Conservation (phyloP, 768 basidiomycete genomes). For the Gloeopeniophorella convolvens region DNA sequence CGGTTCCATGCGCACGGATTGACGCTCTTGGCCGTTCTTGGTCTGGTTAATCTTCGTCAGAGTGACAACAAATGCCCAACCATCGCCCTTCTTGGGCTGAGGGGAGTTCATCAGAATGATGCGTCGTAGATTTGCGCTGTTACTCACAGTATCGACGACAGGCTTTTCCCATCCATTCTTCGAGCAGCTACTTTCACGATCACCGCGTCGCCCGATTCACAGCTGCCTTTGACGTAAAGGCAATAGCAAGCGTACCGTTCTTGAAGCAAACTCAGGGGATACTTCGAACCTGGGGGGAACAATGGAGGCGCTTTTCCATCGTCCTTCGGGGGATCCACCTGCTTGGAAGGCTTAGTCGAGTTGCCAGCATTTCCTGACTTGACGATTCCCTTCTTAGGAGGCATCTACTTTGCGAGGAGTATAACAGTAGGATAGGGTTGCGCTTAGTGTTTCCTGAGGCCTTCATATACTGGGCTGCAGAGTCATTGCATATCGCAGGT, state of each 20-base stretch:
- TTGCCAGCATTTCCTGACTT: conserved; percentile 90
- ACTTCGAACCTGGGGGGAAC: conserved; percentile 83
- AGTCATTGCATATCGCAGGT: too few relatives aligned
- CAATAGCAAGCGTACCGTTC: conserved; percentile 49
- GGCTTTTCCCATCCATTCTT: conserved; percentile 89
- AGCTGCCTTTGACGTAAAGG: not conserved
- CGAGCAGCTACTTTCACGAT: conserved; percentile 55
- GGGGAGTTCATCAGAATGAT: conserved; percentile 14
- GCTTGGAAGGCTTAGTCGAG: conserved; percentile 48
- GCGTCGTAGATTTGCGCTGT: not conserved
- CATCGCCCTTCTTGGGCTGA: conserved; percentile 42
- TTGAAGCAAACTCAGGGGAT: conserved; percentile 68
- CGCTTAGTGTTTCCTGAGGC: too few relatives aligned
- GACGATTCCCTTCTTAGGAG: conserved; percentile 69
- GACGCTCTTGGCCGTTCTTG: conserved; percentile 46
- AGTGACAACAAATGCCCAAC: conserved; percentile 61
- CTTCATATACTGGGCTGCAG: too few relatives aligned
- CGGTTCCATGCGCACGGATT: conserved; percentile 66
- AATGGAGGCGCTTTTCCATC: conserved; percentile 40
- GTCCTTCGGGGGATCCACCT: conserved; percentile 18
- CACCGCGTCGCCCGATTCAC: not conserved
- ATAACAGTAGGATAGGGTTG: too few relatives aligned
- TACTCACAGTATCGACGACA: conserved; percentile 60
- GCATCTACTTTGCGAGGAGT: conserved; percentile 35
- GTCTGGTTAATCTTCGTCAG: conserved; percentile 67